Conservation (phyloP, 495 filamentous ascomycete genomes). For the Neurospora sp. region DNA sequence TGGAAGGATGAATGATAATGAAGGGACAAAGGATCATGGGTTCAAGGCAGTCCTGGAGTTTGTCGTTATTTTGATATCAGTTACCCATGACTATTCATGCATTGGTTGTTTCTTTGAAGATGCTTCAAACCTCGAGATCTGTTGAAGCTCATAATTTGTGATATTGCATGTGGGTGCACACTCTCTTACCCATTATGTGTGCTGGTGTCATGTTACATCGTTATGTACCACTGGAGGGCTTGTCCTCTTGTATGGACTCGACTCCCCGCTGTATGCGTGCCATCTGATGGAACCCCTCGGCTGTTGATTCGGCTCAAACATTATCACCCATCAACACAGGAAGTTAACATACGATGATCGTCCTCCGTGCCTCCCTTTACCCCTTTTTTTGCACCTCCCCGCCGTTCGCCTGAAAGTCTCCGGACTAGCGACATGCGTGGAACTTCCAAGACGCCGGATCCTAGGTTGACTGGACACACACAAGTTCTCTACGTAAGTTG, state of each 20-base stretch:
- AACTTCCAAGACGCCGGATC: neutral
- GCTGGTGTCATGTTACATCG: neutral
- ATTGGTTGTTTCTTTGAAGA: neutral
- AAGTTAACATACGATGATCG: neutral
- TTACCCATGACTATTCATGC: neutral
- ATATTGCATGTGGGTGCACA: neutral
- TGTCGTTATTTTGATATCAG: neutral
- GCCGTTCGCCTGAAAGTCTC: neutral
- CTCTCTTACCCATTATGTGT: neutral
- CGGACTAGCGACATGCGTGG: neutral
- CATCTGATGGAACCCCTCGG: neutral
- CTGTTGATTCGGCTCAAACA: neutral
- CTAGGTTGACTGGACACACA: neutral
- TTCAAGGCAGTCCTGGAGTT: neutral
- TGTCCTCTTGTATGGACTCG: neutral
- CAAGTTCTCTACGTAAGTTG: neutral
- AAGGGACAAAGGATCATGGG: neutral
- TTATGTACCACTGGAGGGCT: neutral
- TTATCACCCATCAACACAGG: neutral
- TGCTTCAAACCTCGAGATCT: neutral
- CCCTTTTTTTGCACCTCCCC: neutral
- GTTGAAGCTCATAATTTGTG: neutral
- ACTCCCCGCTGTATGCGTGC: too few species aligned
- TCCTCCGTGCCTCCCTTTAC: neutral
- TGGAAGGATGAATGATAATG: neutral